Evolutionary conservation across 2,329 filamentous ascomycete genomes (phyloP), one percentile per base, ranked within the genome.

Genomic region (Calonectria hongkongensis): DNA sequence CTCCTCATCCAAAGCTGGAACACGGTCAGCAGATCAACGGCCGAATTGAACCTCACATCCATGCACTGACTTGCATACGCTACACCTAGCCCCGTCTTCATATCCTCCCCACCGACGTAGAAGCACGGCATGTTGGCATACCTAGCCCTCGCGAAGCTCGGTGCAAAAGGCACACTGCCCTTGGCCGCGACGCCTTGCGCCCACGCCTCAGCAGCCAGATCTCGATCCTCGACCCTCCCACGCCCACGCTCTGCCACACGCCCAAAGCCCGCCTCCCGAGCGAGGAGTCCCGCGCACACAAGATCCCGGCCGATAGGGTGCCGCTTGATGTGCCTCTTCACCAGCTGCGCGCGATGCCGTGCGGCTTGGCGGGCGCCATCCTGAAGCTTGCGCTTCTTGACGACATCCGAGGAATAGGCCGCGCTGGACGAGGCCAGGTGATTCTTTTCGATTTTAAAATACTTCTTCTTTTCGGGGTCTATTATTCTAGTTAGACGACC

Each of bases 401-500:
- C 89, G 8, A 87, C 87, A 56, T 89, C 85, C n/a, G 86, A 83
- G 10, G 91, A 91, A 84, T 92, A 93, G 18, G 86, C 83, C 0
- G 88, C 85, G 9, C 81, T 83, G 2, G 84, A 74, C 0, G 90
- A 87, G 0, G 90, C 90, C 18, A 86, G 87, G 68, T 89, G 86
- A 47, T 89, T 86, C 56, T 87, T 88, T 79, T 93, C 90, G 63
- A 94, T 89, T 77, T 91, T 92, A 83, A 94, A 94, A 79, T 94
- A 94, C 75, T 90, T 92, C 45, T 88, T 88, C 81, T 91, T 93
- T 51, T 87, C 87, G 16, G 82, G 65, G 73, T 92, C 90, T 91
- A 66, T 9, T 21, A 1, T 18, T 18, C 39, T 36, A 21, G 25
- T 66, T 27, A 74, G 67, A 68, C 3, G 45, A 6, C 25, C 51